Conservation (phyloP, 1,284 basidiomycete species). For the Fistulinella cinereoalba region DNA sequence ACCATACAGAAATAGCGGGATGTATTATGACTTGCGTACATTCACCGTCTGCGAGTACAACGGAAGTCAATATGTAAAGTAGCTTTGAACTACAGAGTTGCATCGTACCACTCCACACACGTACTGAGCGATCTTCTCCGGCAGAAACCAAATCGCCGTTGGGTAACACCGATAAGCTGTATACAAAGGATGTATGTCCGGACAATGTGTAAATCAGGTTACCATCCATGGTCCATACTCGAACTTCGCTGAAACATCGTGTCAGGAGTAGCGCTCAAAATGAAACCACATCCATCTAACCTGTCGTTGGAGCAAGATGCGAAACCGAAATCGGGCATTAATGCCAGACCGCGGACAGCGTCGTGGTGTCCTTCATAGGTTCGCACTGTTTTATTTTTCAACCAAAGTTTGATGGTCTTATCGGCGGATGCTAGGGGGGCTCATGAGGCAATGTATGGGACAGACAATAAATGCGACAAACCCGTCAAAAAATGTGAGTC, state of each 20-base stretch:
- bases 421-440: slow-evolving; percentile 82
- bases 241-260: slow-evolving; percentile 64
- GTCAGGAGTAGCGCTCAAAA: slow-evolving; percentile 4
- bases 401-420: slow-evolving; percentile 90
- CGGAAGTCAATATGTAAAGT: not conserved
- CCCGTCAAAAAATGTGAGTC: slow-evolving; percentile 83
- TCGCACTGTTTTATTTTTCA: slow-evolving; percentile 67
- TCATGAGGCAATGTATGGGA: slow-evolving; percentile 5
- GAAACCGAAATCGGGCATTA: slow-evolving; percentile 84
- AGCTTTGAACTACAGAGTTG: not conserved
- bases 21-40: slow-evolving; percentile 86
- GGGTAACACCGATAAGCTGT: slow-evolving; percentile 82
- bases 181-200: slow-evolving; percentile 97
- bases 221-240: slow-evolving; percentile 87
- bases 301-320: slow-evolving; percentile 96
- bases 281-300: slow-evolving; percentile 37
- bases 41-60: slow-evolving; percentile 55
- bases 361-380: slow-evolving; percentile 87
- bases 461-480: slow-evolving; percentile 35
- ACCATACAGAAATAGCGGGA: slow-evolving; percentile 94
- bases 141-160: slow-evolving; percentile 72
- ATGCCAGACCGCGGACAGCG: slow-evolving; percentile 83
- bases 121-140: slow-evolving; percentile 81
- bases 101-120: slow-evolving; percentile 69
- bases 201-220: slow-evolving; percentile 76